phyloP scores from a whole-genome alignment of 2,329 filamentous ascomycete species.

The Domatiomyces catenatus region DNA sequence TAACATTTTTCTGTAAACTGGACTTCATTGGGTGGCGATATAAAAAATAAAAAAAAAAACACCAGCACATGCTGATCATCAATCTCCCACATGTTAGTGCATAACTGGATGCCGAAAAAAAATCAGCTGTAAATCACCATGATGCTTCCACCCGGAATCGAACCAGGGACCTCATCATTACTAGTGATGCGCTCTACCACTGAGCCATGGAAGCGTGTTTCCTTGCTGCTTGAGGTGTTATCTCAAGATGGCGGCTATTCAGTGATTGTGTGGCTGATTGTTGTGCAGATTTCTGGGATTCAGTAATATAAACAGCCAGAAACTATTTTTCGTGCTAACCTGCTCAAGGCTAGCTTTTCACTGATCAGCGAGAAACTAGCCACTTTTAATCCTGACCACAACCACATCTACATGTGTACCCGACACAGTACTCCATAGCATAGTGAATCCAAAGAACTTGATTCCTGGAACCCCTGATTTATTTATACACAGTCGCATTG shows the following conservation, averaged over 20 bases:
- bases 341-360: too few species aligned
- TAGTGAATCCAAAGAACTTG: too few species aligned
- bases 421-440: too few species aligned
- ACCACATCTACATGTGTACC: too few species aligned
- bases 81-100: too few species aligned
- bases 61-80: too few species aligned
- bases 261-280: neutral
- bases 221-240: neutral
- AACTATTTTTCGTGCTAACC: too few species aligned
- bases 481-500: too few species aligned
- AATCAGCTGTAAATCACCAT: too few species aligned
- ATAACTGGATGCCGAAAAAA: neutral
- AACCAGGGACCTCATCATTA: conserved; percentile 2
- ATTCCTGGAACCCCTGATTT: too few species aligned
- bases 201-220: neutral
- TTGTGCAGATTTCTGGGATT: neutral
- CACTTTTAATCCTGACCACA: too few species aligned
- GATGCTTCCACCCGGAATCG: conserved; percentile 1
- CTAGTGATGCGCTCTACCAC: conserved; percentile 2
- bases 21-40: neutral
- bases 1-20: neutral
- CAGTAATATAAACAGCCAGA: neutral
- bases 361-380: too few species aligned
- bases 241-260: neutral
- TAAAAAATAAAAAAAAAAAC: neutral